Conservation (phyloP, 352 stramenopile species). For the Globisporangium acanthophoron region DNA sequence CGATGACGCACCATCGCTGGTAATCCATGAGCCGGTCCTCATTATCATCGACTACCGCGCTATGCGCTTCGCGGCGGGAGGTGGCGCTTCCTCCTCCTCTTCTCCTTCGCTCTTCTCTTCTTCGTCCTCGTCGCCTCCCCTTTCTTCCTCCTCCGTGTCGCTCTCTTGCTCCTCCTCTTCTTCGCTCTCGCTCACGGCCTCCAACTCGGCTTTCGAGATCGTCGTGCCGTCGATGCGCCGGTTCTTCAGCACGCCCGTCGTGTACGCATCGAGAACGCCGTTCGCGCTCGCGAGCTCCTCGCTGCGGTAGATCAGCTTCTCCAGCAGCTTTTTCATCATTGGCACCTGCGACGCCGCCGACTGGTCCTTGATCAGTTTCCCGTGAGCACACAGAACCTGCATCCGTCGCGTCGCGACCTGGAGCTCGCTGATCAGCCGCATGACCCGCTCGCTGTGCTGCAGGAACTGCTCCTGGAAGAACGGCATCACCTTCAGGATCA, state of each 20-base stretch:
- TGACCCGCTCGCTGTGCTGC: slow-evolving; percentile 32
- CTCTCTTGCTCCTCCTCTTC: slow-evolving; percentile 18
- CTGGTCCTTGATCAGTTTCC: slow-evolving; percentile 52
- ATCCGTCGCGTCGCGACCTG: slow-evolving; percentile 57
- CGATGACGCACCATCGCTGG: no score
- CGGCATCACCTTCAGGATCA: slow-evolving; percentile 42
- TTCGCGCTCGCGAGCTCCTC: slow-evolving; percentile 53
- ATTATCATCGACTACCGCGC: slow-evolving; percentile 9
- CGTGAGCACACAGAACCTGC: slow-evolving; percentile 58
- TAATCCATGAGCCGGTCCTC: neutral
- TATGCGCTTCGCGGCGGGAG: slow-evolving; percentile 5
- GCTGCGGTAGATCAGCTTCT: slow-evolving; percentile 50
- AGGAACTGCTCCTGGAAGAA: slow-evolving; percentile 52
- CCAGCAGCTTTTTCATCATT: slow-evolving; percentile 57
- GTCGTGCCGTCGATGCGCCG: slow-evolving; percentile 60
- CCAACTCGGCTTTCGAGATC: slow-evolving; percentile 39
- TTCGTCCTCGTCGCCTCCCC: slow-evolving; percentile 13
- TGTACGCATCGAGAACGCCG: slow-evolving; percentile 50
- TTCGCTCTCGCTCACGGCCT: slow-evolving; percentile 15
- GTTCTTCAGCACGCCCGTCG: slow-evolving; percentile 61
- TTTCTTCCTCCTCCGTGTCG: slow-evolving; percentile 14
- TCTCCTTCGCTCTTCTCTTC: slow-evolving; percentile 18
- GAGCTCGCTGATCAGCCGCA: slow-evolving; percentile 48
- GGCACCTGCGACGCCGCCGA: slow-evolving; percentile 48
- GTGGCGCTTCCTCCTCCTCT: neutral